phyloP scores from a whole-genome alignment of 495 filamentous ascomycete genomes.

The Penicillium dipodomyicola region DNA sequence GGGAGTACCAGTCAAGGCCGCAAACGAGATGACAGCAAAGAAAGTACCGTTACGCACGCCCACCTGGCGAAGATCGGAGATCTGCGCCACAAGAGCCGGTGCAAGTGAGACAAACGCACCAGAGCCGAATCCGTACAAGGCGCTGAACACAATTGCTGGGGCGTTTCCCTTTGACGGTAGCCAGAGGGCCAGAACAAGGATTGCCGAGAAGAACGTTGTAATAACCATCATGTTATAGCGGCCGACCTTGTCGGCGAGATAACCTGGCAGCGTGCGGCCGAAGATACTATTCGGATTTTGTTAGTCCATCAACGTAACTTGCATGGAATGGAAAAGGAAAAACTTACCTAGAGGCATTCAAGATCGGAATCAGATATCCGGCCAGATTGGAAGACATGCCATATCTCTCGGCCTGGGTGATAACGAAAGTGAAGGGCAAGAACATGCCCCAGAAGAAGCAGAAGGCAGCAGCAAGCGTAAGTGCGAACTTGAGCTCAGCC shows the following conservation, averaged over 20 bases:
- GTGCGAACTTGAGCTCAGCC: constrained; percentile 52
- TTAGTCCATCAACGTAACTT: neutral
- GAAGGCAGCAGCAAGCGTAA: constrained; percentile 53
- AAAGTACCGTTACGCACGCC: constrained; percentile 68
- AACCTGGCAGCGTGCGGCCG: constrained; percentile 73
- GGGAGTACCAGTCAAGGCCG: constrained; percentile 65
- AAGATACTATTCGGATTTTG: constrained; percentile 47
- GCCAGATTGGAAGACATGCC: constrained; percentile 60
- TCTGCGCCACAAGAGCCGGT: constrained; percentile 61
- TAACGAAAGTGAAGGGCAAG: constrained; percentile 71
- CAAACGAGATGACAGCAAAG: constrained; percentile 62
- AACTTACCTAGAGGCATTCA: constrained; percentile 64
- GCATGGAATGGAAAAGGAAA: neutral
- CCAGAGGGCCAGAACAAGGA: constrained; percentile 69
- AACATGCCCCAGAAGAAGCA: constrained; percentile 72
- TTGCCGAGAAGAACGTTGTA: constrained; percentile 56
- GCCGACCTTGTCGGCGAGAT: constrained; percentile 67
- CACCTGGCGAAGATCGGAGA: constrained; percentile 69
- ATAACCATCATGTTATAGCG: constrained; percentile 72
- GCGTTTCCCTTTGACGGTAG: constrained; percentile 59
- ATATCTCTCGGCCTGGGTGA: constrained; percentile 52
- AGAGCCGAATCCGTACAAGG: constrained; percentile 69
- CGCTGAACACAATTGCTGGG: constrained; percentile 63
- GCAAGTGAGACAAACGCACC: constrained; percentile 68
- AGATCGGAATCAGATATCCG: constrained; percentile 66